Base-by-base conservation (phyloP, 2,329 filamentous ascomycete species). In the Ophiostoma sp. region DNA sequence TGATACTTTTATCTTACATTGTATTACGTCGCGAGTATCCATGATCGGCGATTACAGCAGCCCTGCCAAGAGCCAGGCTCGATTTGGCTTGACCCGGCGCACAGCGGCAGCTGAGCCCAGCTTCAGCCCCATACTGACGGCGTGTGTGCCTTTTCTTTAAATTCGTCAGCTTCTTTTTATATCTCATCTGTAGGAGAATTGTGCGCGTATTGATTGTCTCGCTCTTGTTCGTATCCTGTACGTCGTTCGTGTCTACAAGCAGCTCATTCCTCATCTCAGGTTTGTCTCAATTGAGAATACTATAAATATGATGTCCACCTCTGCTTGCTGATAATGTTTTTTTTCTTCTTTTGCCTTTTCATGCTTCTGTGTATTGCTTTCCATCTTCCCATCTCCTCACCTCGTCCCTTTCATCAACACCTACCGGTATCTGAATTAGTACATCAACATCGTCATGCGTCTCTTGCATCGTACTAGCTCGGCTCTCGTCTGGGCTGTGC, bases 401-500 rank as follows among this genome's bases (percentile, higher is more conserved):
- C 47, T 52, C 47, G 47, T 52, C 47, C n/a, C 16, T 52, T 52
- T 52, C 47, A 52, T 9, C 47, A 5, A 27, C 14, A 52, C 16
- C n/a, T 52, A 18, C 47, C 16, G 47, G 47, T 8, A 52, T 18
- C 47, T 52, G 47, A 4, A 52, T 44, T 44, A 12, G 42, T 44
- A 16, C 18, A 52, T 52, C 6, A 18, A n/a, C 47, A 16, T 52
- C 16, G 47, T 18, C 16, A 52, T 52, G 47, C 47, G 47, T 52
- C 47, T 52, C 16, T n/a, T 52, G 5, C 12, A 45, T 14, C 49
- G 41, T 44, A 55, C 65, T 41, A 40, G 38, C 52, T 45, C 27
- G 49, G 65, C 52, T 36, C 55, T 67, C 55, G 14, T 27, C 66
- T 63, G 66, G 66, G 42, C 66, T 38, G 52, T n/a, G 16, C 40